These are phyloP conservation scores for Mucor plumbeus DNA, from an alignment of 371 early-diverging fungal genomes.

Conservation along the genomic window DNA sequence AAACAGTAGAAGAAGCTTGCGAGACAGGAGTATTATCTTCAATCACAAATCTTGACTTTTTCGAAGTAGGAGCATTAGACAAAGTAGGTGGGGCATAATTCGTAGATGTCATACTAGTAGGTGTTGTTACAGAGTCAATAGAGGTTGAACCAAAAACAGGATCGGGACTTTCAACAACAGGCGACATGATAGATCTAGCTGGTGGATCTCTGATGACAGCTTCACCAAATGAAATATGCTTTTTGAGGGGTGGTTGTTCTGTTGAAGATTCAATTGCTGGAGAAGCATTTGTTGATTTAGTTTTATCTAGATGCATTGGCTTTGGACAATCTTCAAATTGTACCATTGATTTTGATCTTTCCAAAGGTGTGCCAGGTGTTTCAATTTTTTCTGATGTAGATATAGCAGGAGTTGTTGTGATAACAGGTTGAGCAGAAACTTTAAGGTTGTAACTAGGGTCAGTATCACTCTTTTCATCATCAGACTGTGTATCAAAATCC, in stretches of 20 bases:
- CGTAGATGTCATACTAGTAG: not conserved
- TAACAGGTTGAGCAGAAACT: not conserved
- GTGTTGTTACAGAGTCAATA: not conserved
- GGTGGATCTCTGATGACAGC: conserved; percentile 31
- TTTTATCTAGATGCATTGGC: conserved; percentile 6
- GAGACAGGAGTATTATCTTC: conserved; percentile 17
- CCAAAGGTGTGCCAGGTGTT: not conserved
- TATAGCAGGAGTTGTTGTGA: not conserved
- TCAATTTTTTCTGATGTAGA: not conserved
- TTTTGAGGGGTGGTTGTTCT: conserved; percentile 7
- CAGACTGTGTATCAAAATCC: conserved; percentile 48
- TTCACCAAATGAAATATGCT: conserved; percentile 57
- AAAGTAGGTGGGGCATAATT: conserved; percentile 3
- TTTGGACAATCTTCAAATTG: conserved; percentile 29
- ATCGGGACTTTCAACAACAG: conserved; percentile 17
- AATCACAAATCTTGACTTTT: conserved; percentile 35
- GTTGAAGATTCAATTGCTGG: not conserved
- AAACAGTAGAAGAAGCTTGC: not conserved
- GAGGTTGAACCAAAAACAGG: not conserved
- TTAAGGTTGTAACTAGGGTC: not conserved
- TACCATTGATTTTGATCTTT: conserved; percentile 19
- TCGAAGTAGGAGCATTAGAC: conserved; percentile 11
- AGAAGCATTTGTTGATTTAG: conserved; percentile 6
- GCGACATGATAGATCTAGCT: conserved; percentile 9
- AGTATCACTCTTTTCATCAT: conserved; percentile 7